Conservation (phyloP, 108 stramenopile genomes). For the Nannochloropsis salina region DNA sequence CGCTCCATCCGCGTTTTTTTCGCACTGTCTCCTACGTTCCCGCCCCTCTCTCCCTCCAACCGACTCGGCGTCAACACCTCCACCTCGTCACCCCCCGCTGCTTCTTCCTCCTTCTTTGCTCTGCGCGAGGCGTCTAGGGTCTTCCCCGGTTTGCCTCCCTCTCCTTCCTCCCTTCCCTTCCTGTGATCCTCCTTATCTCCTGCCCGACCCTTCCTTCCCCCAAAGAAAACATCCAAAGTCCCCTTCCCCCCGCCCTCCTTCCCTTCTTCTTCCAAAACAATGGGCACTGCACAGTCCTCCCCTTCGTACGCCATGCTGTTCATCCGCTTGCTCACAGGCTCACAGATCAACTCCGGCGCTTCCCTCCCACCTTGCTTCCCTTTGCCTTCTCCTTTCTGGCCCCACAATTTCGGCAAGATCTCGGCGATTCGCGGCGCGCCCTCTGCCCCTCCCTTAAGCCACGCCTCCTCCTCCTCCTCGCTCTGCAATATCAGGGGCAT, state of each 20-base stretch:
- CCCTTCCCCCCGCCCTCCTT: neutral
- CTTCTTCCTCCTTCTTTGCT: neutral
- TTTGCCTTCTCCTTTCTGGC: neutral
- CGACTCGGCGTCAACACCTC: neutral
- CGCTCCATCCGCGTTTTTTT: too few species aligned
- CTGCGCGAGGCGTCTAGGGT: neutral
- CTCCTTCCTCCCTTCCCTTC: neutral
- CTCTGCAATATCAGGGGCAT: conserved; percentile 31
- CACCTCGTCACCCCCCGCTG: neutral
- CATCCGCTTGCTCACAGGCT: conserved; percentile 40
- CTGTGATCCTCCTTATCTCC: too few species aligned
- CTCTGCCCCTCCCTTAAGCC: conserved; percentile 24
- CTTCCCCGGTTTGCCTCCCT: neutral
- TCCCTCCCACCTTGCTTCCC: neutral
- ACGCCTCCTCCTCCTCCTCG: conserved; percentile 27
- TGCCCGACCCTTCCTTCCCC: neutral
- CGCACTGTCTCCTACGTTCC: too few species aligned
- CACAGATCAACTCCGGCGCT: conserved; percentile 20
- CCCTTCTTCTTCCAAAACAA: conserved; percentile 25
- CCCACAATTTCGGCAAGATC: neutral
- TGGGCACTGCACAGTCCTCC: conserved; percentile 28
- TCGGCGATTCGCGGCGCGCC: neutral
- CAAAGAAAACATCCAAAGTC: neutral
- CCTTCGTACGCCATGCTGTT: conserved; percentile 24
- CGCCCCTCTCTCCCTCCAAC: too few species aligned